Evolutionary conservation across 305 asterid species (phyloP).

Genomic region (Lippia alba): DNA sequence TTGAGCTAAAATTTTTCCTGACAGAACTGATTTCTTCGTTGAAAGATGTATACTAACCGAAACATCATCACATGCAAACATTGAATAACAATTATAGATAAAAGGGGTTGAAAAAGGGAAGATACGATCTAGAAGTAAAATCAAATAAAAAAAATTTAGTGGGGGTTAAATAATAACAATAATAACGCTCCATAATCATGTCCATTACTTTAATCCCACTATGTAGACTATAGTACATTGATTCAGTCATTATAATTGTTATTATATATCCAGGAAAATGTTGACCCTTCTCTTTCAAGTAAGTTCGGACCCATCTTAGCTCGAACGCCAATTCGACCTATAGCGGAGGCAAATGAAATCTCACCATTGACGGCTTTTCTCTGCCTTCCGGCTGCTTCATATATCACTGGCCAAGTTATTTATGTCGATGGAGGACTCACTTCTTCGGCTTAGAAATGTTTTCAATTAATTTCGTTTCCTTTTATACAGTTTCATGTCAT

Average conservation of each 20-base stretch:
- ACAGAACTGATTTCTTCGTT: too few species aligned
- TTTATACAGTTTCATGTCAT: neutral
- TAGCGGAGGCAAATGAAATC: conserved; percentile 47
- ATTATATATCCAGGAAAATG: conserved; percentile 21
- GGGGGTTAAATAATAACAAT: neutral
- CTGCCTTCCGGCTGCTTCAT: conserved; percentile 53
- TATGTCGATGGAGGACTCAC: conserved; percentile 53
- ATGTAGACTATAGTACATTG: neutral
- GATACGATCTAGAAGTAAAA: neutral
- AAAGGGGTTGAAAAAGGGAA: neutral
- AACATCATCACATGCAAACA: too few species aligned
- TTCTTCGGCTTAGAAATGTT: conserved; percentile 24
- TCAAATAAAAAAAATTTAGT: neutral
- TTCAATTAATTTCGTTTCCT: neutral
- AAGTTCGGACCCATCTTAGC: conserved; percentile 33
- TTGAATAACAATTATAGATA: neutral
- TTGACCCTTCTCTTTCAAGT: conserved; percentile 22
- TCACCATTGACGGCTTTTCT: conserved; percentile 55
- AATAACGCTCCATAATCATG: neutral
- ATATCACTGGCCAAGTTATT: conserved; percentile 50
- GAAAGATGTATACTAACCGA: too few species aligned
- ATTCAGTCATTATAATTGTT: neutral
- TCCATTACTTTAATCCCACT: too few species aligned
- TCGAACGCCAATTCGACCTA: conserved; percentile 40
- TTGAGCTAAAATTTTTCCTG: too few species aligned